Evolutionary conservation across 345 rosid species (phyloP).

Genomic region (Hypericum perforatum): DNA sequence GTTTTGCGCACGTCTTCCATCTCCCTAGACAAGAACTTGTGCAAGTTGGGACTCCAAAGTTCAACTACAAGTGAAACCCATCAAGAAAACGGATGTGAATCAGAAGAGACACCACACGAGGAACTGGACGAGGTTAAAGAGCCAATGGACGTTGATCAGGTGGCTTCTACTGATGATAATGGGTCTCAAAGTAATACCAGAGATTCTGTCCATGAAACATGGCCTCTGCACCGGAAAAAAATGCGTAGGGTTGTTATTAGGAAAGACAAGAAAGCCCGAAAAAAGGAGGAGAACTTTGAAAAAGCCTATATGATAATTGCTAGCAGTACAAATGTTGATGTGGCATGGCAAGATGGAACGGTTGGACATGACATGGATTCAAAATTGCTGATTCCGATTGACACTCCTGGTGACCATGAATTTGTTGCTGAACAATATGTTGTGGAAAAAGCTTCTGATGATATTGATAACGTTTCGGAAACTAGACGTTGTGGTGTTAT

Average conservation of each 20-base stretch:
- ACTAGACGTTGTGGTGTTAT: slow-evolving; percentile 74
- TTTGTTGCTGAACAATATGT: slow-evolving; percentile 87
- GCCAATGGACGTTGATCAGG: slow-evolving; percentile 28
- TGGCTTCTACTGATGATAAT: slow-evolving; percentile 25
- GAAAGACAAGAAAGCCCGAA: slow-evolving; percentile 71
- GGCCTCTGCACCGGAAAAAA: slow-evolving; percentile 90
- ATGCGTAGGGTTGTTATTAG: slow-evolving; percentile 70
- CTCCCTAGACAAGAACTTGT: slow-evolving; percentile 38
- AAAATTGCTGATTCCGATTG: slow-evolving; percentile 67
- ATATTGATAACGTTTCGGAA: slow-evolving; percentile 49
- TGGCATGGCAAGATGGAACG: slow-evolving; percentile 89
- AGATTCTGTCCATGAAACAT: slow-evolving; percentile 59
- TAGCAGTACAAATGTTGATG: slow-evolving; percentile 63
- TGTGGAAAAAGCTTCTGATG: slow-evolving; percentile 80
- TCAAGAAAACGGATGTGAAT: slow-evolving; percentile 23
- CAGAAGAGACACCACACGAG: slow-evolving; percentile 40
- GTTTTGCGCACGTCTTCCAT: slow-evolving; percentile 29
- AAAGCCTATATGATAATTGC: slow-evolving; percentile 64
- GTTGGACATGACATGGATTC: slow-evolving; percentile 43
- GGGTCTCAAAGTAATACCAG: slow-evolving; percentile 28
- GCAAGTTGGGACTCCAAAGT: slow-evolving; percentile 44
- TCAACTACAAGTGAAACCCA: slow-evolving; percentile 26
- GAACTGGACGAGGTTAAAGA: slow-evolving; percentile 35
- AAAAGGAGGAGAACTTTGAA: slow-evolving; percentile 85
- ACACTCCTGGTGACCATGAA: slow-evolving; percentile 98